These are phyloP conservation scores for Cicer judaicum DNA, from an alignment of 306 rosid genomes.

Conservation along the genomic window DNA sequence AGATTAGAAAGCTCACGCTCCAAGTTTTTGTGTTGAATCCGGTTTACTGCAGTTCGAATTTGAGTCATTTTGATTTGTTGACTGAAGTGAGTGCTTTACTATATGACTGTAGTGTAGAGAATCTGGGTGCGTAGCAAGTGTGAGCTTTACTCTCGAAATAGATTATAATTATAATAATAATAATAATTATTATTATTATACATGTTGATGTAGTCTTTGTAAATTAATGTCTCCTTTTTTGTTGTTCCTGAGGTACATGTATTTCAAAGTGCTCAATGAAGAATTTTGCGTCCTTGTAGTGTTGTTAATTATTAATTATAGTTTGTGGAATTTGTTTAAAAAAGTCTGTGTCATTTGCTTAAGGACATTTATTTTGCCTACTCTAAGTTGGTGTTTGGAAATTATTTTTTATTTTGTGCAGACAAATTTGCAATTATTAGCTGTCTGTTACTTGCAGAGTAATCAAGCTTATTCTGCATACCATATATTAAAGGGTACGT, in stretches of 20 bases:
- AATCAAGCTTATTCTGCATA: constrained; percentile 85
- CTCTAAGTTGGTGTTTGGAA: constrained; percentile 11
- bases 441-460: constrained; percentile 81
- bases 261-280: neutral
- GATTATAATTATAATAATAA: neutral
- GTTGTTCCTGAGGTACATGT: neutral
- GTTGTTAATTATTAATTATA: constrained; percentile 16
- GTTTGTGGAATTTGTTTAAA: constrained; percentile 39
- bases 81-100: neutral
- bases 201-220: neutral
- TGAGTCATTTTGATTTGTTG: constrained; percentile 16
- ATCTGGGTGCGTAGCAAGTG: constrained; percentile 3
- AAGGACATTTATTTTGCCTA: constrained; percentile 20
- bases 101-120: neutral
- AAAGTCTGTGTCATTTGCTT: neutral
- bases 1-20: neutral
- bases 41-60: neutral
- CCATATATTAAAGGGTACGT: constrained; percentile 87
- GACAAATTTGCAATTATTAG: constrained; percentile 83
- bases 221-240: constrained; percentile 12
- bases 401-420: constrained; percentile 52
- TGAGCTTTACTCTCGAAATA: neutral
- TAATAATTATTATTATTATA: neutral
- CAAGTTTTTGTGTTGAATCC: neutral
- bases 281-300: neutral